Evolutionary conservation across 2,329 filamentous ascomycete species (phyloP), one percentile per base, ranked within the genome.

Genomic region (Xylaria sp.): DNA sequence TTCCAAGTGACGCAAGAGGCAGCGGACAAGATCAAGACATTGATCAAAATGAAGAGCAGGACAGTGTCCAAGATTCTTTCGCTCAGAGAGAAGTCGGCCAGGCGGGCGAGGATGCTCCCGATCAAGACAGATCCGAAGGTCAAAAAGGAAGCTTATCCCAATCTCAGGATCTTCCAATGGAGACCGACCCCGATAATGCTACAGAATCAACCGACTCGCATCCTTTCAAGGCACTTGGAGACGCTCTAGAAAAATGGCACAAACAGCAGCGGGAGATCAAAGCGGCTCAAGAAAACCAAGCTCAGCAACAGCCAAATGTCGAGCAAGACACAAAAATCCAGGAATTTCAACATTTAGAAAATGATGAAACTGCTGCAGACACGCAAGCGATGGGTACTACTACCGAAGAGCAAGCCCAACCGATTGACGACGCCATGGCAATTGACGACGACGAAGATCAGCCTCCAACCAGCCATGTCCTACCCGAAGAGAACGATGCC

Each of bases 301-400:
- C 82, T 19, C 82, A 86, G 47, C 79, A 83, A 11, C 76, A 83
- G 19, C 81, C 84, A 31, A 77, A 86, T 67, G 78, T 78, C 37
- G 76, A 83, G 41, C 74, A 80, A 43, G 77, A 78, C 67, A 79
- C 74, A 68, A 86, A 91, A 62, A 81, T 87, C n/a, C 86, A 86
- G n/a, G 93, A 97, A 72, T 97, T 97, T 72, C 93, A 98, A 78
- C 95, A 99, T 77, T 81, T 98, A 3, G 89, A 90, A 63, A 88
- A 97, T 67, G 92, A 97, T 62, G 85, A 95, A 29, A 86, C 88
- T 27, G 84, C 89, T 55, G 86, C 90, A n/a, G 93, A 97, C 58
- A 88, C 92, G 1, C 95, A 99, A 77, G 95, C 95, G 13, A 85
- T 99, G 71, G 96, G 95, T 33, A 89, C 91, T 38, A 92, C 94